Evolutionary conservation across 768 basidiomycete species (phyloP), one percentile per base, ranked within the genome.

Genomic region (Mrakia gelida): DNA sequence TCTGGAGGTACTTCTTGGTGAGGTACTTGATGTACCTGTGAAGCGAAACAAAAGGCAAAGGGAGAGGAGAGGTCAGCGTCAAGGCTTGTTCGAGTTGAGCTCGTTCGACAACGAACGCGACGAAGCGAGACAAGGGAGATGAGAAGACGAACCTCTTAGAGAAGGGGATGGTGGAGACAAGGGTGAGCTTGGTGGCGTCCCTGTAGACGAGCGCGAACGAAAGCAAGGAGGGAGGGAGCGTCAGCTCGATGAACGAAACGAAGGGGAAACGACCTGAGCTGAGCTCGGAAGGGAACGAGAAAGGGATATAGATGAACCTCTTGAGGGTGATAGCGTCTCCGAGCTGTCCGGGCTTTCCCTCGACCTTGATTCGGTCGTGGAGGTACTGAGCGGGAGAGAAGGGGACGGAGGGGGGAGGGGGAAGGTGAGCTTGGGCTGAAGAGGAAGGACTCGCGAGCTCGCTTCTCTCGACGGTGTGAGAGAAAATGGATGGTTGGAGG

Each of bases 1-100:
- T 97, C 90, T 98, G 98, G 86, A 98, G 89, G 89, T 94, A 95
- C 88, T 96, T 96, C 89, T 98, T 98, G 80, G 96, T 98, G 79
- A 98, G 88, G 87, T 98, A 99, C 87, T 98, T 80, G 80, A 79
- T 67, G 61, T 71, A 72, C 49, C 76, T 71, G n/a, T 6, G 8
- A 7, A 26, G 68, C 86, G 10, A 56, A n/a, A n/a, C n/a, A n/a
- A 52, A 45, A 71, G 26, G 30, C 45, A 43, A 62, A 34, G 38
- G 62, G 43, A 9, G 16, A 26, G 0, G 28, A 8, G 21, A 54
- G 52, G 10, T 43, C 38, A 38, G 38, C 38, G 4, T 45, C 45
- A 10, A 45, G 45, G 45, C 41, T 43, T 11, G 41, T 45, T 13
- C 45, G 11, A 45, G 7, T 15, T 45, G 11, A 45, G 45, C 45